A percentile compares a stretch with the other conserved stretches of the same genome.
Conservation (phyloP, 768 basidiomycete species). For the Psilocybe sp. region DNA sequence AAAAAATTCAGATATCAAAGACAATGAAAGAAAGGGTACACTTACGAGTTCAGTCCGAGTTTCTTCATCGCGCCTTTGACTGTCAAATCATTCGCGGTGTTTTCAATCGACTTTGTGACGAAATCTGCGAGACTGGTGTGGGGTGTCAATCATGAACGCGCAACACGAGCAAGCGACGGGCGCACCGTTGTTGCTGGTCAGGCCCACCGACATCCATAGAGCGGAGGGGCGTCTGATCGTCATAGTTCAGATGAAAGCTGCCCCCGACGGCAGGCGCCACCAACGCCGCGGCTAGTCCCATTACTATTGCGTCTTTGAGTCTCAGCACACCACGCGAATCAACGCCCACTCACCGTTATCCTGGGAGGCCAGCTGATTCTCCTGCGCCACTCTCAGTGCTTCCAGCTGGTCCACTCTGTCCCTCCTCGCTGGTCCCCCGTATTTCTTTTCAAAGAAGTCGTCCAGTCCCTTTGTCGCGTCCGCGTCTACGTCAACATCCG, state of each 20-base stretch:
- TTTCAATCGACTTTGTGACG: slow-evolving; percentile 58
- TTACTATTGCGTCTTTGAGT: not conserved
- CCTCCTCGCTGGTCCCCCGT: slow-evolving; percentile 7
- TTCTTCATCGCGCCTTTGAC: slow-evolving; percentile 51
- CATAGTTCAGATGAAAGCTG: slow-evolving; percentile 47
- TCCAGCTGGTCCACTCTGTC: slow-evolving; percentile 2
- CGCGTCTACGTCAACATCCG: slow-evolving; percentile 3
- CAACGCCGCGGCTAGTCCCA: not conserved
- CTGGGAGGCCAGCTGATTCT: not conserved
- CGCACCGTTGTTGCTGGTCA: slow-evolving; percentile 52
- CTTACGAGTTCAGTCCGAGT: slow-evolving; percentile 43
- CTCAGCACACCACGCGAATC: not conserved
- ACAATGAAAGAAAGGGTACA: slow-evolving; percentile 18
- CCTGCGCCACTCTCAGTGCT: slow-evolving; percentile 9
- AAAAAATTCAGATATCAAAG: not conserved
- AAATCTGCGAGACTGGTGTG: slow-evolving; percentile 55
- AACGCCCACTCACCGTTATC: slow-evolving; percentile 6
- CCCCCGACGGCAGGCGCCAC: not conserved
- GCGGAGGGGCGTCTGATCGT: slow-evolving; percentile 44
- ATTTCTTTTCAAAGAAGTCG: slow-evolving; percentile 4
- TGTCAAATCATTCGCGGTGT: slow-evolving; percentile 48
- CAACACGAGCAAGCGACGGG: not conserved
- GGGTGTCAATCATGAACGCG: not conserved
- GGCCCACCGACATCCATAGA: slow-evolving; percentile 55
- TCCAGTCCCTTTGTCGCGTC: slow-evolving; percentile 5